Conservation (phyloP, 139 green algal species). For the Tetradesmus obliquus region DNA sequence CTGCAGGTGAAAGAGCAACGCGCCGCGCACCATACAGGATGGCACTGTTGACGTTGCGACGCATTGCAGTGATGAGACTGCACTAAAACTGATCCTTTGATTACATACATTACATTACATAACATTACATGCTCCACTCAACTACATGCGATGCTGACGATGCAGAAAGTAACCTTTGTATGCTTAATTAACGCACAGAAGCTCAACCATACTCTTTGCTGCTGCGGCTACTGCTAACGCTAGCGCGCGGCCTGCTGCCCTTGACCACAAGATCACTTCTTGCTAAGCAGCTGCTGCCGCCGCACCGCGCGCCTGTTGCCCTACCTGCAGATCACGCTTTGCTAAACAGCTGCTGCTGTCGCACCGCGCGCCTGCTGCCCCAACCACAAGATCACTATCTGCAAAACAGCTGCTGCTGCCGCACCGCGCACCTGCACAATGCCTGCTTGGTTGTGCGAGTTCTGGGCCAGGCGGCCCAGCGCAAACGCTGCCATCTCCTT, state of each 20-base stretch:
- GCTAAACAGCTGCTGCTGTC: not conserved
- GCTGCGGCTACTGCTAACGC: not conserved
- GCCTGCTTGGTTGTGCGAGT: slow-evolving; percentile 93
- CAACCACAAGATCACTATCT: too few species aligned
- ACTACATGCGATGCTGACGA: too few species aligned
- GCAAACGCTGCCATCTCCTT: slow-evolving; percentile 99
- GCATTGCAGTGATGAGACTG: too few species aligned
- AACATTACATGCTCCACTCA: too few species aligned
- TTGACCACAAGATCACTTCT: too few species aligned
- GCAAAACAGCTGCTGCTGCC: not conserved
- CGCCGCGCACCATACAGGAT: too few species aligned
- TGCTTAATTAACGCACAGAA: not conserved
- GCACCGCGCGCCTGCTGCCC: not conserved
- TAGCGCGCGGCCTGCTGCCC: not conserved
- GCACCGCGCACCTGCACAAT: slow-evolving; percentile 26
- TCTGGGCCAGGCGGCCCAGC: slow-evolving; percentile 94
- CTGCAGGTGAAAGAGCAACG: not conserved
- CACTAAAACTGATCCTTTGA: too few species aligned
- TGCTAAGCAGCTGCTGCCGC: not conserved
- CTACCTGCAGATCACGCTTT: too few species aligned
- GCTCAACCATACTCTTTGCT: not conserved
- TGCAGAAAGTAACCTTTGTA: not conserved
- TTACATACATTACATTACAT: too few species aligned
- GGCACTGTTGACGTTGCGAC: too few species aligned
- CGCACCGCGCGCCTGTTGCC: not conserved